Evolutionary conservation across 306 rosid genomes (phyloP).

Genomic region (Ormosia emarginata): DNA sequence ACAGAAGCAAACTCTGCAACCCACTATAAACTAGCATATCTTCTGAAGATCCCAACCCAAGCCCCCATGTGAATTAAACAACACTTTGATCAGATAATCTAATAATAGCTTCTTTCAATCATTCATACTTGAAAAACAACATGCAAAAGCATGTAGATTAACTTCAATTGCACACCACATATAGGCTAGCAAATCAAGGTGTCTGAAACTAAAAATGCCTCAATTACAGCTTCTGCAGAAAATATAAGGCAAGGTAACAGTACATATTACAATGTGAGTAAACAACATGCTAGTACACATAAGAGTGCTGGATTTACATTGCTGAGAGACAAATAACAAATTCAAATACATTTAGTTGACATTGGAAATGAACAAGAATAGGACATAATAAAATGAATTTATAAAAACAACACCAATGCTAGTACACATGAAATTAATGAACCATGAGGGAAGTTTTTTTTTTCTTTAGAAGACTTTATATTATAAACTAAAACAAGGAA

Average conservation of each 20-base stretch:
- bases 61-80: neutral
- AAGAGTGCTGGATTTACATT: neutral
- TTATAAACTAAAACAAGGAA: too few species aligned
- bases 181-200: neutral
- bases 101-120: neutral
- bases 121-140: neutral
- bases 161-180: neutral
- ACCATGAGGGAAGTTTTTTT: too few species aligned
- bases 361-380: neutral
- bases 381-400: neutral
- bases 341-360: neutral
- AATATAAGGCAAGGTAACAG: conserved; percentile 41
- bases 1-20: neutral
- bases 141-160: neutral
- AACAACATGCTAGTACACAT: neutral
- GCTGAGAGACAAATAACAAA: conserved; percentile 5
- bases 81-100: neutral
- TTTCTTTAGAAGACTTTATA: too few species aligned
- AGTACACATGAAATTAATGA: too few species aligned
- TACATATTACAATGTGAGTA: neutral
- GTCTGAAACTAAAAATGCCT: conserved; percentile 52
- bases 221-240: conserved; percentile 83
- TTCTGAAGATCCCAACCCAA: neutral
- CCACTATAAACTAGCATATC: neutral
- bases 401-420: neutral